Evolutionary conservation across 1,139 yeast species (phyloP), one percentile per base, ranked within the genome.

Genomic region (Hansenula sp.): DNA sequence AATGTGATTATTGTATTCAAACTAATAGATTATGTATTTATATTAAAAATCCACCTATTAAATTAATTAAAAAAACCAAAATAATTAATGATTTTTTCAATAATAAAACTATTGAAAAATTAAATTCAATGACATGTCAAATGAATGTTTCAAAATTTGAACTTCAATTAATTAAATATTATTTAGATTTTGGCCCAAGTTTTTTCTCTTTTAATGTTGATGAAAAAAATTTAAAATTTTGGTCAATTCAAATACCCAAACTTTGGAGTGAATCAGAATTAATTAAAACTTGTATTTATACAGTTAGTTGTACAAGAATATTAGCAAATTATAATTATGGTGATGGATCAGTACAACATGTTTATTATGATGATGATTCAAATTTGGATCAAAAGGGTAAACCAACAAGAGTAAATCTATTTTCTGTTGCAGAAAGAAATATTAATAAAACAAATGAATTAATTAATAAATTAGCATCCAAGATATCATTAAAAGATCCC

Each of bases 1-100:
- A 54, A 1, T 85, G 95, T 53, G 61, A 73, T 3, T 71, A 77
- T 49, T 85, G 95, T 53, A 34, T 60, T 3, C 75, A 73, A 39
- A 62, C 71, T 2, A 30, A 19, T 16, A 32, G 31, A 18, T 18
- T 20, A 20, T 41, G 44, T n/a, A n/a, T 38, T 7, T 41, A 41
- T 36, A 20, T 17, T 3, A 10, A 21, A 2, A 29, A 32, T 7
- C 16, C 4, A 8, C 5, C n/a, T n/a, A n/a, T n/a, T n/a, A n/a
- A n/a, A n/a, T n/a, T n/a, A n/a, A n/a, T n/a, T n/a, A n/a, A n/a
- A 6, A 21, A 7, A 6, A 21, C 9, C 24, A 21, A 7, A 6
- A 21, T 7, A 6, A 7, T 11, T 24, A 11, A n/a, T n/a, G n/a
- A 24, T 5, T 6, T n/a, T 6, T n/a, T 28, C 29, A 16, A 19